Evolutionary conservation across 805 yeast species (phyloP).

Genomic region (Komagataella pseudopastoris): DNA sequence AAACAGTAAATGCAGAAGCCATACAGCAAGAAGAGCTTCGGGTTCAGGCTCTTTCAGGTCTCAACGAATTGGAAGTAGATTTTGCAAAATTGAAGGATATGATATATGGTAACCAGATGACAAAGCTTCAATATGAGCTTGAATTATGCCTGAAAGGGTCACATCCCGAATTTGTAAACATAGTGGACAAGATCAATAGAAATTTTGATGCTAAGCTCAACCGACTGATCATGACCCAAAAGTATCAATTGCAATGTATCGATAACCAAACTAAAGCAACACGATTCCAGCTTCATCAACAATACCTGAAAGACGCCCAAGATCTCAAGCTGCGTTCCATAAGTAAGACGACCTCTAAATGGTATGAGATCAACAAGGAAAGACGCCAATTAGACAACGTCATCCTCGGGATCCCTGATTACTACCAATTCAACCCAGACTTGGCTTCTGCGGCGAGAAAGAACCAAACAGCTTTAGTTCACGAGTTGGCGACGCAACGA

Average conservation of each 20-base stretch:
- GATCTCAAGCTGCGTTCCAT: constrained; percentile 57
- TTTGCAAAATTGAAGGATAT: constrained; percentile 81
- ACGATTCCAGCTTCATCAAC: constrained; percentile 74
- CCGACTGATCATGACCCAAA: constrained; percentile 23
- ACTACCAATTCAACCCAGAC: constrained; percentile 17
- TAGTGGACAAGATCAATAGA: constrained; percentile 56
- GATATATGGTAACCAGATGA: constrained; percentile 72
- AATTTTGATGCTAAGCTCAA: constrained; percentile 58
- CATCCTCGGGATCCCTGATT: constrained; percentile 37
- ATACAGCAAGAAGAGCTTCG: constrained; percentile 17
- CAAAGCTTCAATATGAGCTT: constrained; percentile 67
- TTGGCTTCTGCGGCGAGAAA: constrained; percentile 12
- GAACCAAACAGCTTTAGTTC: constrained; percentile 9
- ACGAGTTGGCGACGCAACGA: constrained; percentile 50
- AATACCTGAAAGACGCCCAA: constrained; percentile 51
- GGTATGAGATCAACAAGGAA: constrained; percentile 90
- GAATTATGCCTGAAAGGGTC: constrained; percentile 79
- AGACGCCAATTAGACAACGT: constrained; percentile 66
- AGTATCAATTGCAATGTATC: constrained; percentile 64
- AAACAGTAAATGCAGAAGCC: neutral
- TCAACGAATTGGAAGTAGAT: constrained; percentile 70
- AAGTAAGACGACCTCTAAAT: constrained; percentile 61
- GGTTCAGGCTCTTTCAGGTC: constrained; percentile 52
- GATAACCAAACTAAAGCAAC: constrained; percentile 70
- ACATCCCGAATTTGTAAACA: constrained; percentile 78